Evolutionary conservation across 1,284 basidiomycete genomes (phyloP), one percentile per base, ranked within the genome.

Genomic region (Veloboletus limbatus): DNA sequence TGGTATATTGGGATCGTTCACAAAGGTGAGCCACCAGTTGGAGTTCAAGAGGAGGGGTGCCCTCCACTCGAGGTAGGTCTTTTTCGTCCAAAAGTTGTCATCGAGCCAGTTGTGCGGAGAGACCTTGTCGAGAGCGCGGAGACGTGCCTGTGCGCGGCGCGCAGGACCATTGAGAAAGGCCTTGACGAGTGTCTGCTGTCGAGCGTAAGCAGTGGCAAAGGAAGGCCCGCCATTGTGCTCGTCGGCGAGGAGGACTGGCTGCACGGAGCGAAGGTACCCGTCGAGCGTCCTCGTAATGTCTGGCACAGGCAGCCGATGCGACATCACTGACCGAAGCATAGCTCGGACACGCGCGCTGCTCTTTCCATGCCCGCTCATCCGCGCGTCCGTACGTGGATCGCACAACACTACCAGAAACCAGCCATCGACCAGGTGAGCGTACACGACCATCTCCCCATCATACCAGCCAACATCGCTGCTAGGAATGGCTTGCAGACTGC

Each of bases 1-100:
- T 2, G 82, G 81, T 16, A 87, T 71, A 20, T 59, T 69, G 1
- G 69, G 59, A 52, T 88, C 85, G 52, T 90, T 78, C 33, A 71
- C 67, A 63, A 95, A 90, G n/a, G 92, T 77, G 35, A 97, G 75
- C 95, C 95, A 98, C 95, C 95, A 98, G 63, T 98, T 97, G 8
- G 93, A 96, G 69, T 98, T 91, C 60, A 99, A 71, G 48, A 92
- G 74, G 25, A 98, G 73, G 0, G 96, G 92, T 1, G 82, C 81
- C 36, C 95, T 81, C 85, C 87, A 92, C 68, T 93, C 88, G 52
- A 92, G 83, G 69, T 98, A 99, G 0, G 92, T 86, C 55, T 89
- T 87, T 56, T 88, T 84, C 47, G 86, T 73, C 96, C 96, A 98
- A 59, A 95, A 88, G 45, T 91, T 92, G 69, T 98, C 95, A 58